A percentile compares a stretch with the other conserved stretches of the same genome.
Evolutionary conservation across 305 asterid species (phyloP).

Genomic region (Withania somnifera): DNA sequence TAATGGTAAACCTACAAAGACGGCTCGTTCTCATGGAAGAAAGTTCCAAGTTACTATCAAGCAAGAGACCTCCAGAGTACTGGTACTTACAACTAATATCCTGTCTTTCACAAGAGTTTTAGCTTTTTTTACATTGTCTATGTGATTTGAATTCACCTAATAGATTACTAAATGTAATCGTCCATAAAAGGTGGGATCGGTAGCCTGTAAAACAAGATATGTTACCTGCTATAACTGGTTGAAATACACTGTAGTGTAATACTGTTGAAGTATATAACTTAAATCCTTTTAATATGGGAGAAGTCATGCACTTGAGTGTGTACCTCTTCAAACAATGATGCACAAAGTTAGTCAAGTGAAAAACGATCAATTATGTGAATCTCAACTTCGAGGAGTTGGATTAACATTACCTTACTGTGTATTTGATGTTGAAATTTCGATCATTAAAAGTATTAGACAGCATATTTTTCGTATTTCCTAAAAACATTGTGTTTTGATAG

Average conservation of each 20-base stretch:
- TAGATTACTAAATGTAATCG: neutral
- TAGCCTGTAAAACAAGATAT: neutral
- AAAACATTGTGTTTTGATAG: neutral
- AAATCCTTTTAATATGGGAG: neutral
- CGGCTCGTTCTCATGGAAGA: slow-evolving; percentile 85
- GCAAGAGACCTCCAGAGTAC: slow-evolving; percentile 76
- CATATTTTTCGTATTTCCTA: too few species aligned
- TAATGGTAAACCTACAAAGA: slow-evolving; percentile 75
- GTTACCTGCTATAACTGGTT: neutral
- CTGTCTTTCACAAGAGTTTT: neutral
- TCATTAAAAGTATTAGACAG: neutral
- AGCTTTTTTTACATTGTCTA: neutral
- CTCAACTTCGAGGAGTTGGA: neutral
- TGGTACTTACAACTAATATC: slow-evolving; percentile 29
- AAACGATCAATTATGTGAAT: neutral
- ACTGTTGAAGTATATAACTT: neutral
- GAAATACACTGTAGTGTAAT: neutral
- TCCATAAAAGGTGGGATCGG: neutral
- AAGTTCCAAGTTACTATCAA: slow-evolving; percentile 77
- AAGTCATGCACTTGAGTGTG: neutral
- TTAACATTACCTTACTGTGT: neutral
- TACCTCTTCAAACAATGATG: neutral
- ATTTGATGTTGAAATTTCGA: neutral
- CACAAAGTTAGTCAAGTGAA: neutral
- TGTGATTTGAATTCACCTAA: neutral